Evolutionary conservation across 768 basidiomycete genomes (phyloP).

Genomic region (Tephrocybe sp.): DNA sequence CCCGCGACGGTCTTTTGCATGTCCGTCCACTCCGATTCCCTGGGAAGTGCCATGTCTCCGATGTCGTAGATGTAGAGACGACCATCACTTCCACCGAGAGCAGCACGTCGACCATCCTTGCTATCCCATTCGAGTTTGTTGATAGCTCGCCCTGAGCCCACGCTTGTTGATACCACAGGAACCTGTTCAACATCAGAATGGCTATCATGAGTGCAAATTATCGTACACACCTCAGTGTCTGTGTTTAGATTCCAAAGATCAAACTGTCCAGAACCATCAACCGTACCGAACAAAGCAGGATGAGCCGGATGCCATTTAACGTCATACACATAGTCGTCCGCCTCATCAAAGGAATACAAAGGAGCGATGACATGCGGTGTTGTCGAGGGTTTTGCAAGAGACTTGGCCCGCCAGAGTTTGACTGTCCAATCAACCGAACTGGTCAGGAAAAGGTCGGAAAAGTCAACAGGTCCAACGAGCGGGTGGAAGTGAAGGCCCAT

Average conservation of each 20-base stretch:
- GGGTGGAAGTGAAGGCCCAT: conserved; percentile 97
- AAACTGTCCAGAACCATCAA: conserved; percentile 94
- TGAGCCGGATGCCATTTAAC: conserved; percentile 97
- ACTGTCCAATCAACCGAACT: conserved; percentile 97
- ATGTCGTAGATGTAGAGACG: conserved; percentile 93
- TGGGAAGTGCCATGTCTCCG: conserved; percentile 83
- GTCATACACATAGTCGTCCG: conserved; percentile 98
- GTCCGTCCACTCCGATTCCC: conserved; percentile 93
- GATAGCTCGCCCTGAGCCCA: conserved; percentile 78
- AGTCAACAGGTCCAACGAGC: conserved; percentile 85
- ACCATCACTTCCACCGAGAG: conserved; percentile 90
- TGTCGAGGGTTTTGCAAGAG: conserved; percentile 70
- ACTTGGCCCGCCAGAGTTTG: conserved; percentile 91
- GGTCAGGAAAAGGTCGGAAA: conserved; percentile 92
- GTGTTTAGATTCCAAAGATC: conserved; percentile 96
- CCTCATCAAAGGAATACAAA: conserved; percentile 93
- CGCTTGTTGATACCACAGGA: conserved; percentile 82
- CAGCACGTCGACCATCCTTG: conserved; percentile 88
- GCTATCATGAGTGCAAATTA: neutral
- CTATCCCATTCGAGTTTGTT: conserved; percentile 97
- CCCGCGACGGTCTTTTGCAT: conserved; percentile 84
- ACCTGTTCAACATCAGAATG: conserved; percentile 50
- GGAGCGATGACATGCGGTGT: conserved; percentile 59
- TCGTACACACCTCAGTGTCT: conserved; percentile 89
- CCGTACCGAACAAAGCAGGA: conserved; percentile 90